phyloP scores from a whole-genome alignment of 2,329 filamentous ascomycete species.

The Alternaria incomplexa region DNA sequence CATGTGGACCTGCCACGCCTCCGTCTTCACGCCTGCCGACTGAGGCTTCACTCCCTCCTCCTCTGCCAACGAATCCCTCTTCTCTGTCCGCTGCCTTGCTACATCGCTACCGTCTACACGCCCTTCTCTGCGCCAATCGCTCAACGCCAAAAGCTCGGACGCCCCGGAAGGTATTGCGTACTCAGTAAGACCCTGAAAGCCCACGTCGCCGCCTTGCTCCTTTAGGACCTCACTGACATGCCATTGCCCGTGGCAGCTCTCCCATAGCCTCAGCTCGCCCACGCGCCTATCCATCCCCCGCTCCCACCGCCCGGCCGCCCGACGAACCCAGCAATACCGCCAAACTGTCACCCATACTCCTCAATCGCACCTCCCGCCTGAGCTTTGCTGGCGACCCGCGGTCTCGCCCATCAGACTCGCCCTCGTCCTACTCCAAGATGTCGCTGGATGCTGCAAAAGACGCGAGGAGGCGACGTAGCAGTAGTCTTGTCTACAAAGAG shows the following conservation, averaged over 20 bases:
- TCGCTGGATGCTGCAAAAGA: slow-evolving; percentile 55
- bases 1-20: slow-evolving; percentile 22
- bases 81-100: not conserved
- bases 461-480: slow-evolving; percentile 88
- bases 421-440: slow-evolving; percentile 38
- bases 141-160: slow-evolving; percentile 31
- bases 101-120: not conserved
- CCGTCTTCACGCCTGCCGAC: slow-evolving; percentile 11
- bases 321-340: slow-evolving; percentile 68
- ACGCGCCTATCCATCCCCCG: slow-evolving; percentile 3
- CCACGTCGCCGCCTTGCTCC: slow-evolving; percentile 12
- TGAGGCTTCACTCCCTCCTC: slow-evolving; percentile 5
- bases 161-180: slow-evolving; percentile 37
- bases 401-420: slow-evolving; percentile 44
- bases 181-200: slow-evolving; percentile 37
- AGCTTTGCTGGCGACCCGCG: slow-evolving; percentile 85
- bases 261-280: not conserved
- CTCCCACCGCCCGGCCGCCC: slow-evolving; percentile 2
- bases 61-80: not conserved
- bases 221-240: slow-evolving; percentile 5
- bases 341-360: slow-evolving; percentile 94
- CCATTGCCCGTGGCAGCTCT: not conserved
- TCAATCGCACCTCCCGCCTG: slow-evolving; percentile 77
- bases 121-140: slow-evolving; percentile 1
- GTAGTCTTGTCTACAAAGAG: slow-evolving; percentile 98